Conservation (phyloP, 768 basidiomycete species). For the Tylopilus sp. region DNA sequence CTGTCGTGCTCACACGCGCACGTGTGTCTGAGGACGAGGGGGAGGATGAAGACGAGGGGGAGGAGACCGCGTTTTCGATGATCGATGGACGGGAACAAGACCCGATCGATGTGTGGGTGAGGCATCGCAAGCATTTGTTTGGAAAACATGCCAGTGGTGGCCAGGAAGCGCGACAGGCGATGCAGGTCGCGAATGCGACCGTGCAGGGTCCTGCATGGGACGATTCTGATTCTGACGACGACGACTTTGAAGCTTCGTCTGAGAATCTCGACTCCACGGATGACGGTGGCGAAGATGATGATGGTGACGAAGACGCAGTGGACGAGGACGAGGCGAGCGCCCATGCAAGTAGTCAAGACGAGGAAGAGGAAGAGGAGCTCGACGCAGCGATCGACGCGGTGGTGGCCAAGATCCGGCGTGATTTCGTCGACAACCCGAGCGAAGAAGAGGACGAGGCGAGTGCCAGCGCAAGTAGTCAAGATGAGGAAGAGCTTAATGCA, state of each 20-base stretch:
- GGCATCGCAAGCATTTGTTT: slow-evolving; percentile 52
- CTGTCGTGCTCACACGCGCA: slow-evolving; percentile 50
- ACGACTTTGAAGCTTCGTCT: slow-evolving; percentile 34
- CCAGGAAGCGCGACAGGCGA: not conserved
- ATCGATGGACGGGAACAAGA: slow-evolving; percentile 69
- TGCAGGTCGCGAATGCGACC: slow-evolving; percentile 11
- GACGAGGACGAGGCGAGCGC: slow-evolving; percentile 31
- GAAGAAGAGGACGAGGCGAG: slow-evolving; percentile 30
- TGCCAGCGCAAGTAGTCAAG: slow-evolving; percentile 34
- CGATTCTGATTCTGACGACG: slow-evolving; percentile 35
- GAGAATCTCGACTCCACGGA: slow-evolving; percentile 47
- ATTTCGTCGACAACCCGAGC: no score
- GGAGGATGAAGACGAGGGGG: slow-evolving; percentile 32
- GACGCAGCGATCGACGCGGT: slow-evolving; percentile 62
- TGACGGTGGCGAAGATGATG: slow-evolving; percentile 32
- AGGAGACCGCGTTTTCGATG: slow-evolving; percentile 66
- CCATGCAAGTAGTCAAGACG: slow-evolving; percentile 35
- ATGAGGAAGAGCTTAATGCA: slow-evolving; percentile 40
- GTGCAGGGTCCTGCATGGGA: slow-evolving; percentile 29
- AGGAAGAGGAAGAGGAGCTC: slow-evolving; percentile 40
- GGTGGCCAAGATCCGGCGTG: no score
- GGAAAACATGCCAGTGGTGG: slow-evolving; percentile 31
- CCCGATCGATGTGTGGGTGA: slow-evolving; percentile 64
- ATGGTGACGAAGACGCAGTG: not conserved
- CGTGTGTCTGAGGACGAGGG: not conserved